These are phyloP conservation scores for Nothopassalora personata DNA, from an alignment of 2,329 filamentous ascomycete species.

Conservation along the genomic window DNA sequence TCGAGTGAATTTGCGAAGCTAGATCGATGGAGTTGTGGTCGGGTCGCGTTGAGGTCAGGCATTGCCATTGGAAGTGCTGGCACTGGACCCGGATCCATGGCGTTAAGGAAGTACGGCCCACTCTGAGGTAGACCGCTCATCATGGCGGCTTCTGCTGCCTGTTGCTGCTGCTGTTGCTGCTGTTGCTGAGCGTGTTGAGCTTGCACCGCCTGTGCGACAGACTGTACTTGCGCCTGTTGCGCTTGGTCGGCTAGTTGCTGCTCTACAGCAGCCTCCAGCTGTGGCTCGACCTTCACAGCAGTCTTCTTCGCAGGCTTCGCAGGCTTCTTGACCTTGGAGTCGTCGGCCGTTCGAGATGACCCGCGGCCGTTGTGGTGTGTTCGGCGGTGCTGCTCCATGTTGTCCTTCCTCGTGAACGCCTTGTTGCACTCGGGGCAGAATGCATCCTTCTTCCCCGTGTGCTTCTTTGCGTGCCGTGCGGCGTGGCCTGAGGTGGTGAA, in stretches of 20 bases:
- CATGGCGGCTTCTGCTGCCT: slow-evolving; percentile 22
- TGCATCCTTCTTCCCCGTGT: slow-evolving; percentile 74
- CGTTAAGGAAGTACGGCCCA: slow-evolving; percentile 32
- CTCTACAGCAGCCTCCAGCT: slow-evolving; percentile 32
- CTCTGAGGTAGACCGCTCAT: slow-evolving; percentile 21
- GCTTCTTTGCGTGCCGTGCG: slow-evolving; percentile 79
- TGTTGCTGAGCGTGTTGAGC: slow-evolving; percentile 19
- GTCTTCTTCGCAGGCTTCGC: slow-evolving; percentile 34
- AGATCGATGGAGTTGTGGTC: slow-evolving; percentile 32
- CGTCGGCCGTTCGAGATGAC: slow-evolving; percentile 37
- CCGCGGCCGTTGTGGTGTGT: slow-evolving; percentile 59
- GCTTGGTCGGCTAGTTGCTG: slow-evolving; percentile 31
- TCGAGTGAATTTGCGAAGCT: slow-evolving; percentile 32
- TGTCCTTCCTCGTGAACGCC: slow-evolving; percentile 76
- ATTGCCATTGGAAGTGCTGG: slow-evolving; percentile 32
- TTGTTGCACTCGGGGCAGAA: slow-evolving; percentile 67
- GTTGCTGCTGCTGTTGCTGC: slow-evolving; percentile 11
- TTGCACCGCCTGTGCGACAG: slow-evolving; percentile 9
- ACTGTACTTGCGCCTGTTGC: slow-evolving; percentile 17
- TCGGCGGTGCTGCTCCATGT: slow-evolving; percentile 80
- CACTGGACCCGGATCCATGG: slow-evolving; percentile 31
- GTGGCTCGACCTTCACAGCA: slow-evolving; percentile 25
- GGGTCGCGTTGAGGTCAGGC: slow-evolving; percentile 24
- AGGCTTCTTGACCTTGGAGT: slow-evolving; percentile 42
- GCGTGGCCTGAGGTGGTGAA: slow-evolving; percentile 82